Conservation (phyloP, 257 asterid genomes). For the Solanum pimpinellifolium region DNA sequence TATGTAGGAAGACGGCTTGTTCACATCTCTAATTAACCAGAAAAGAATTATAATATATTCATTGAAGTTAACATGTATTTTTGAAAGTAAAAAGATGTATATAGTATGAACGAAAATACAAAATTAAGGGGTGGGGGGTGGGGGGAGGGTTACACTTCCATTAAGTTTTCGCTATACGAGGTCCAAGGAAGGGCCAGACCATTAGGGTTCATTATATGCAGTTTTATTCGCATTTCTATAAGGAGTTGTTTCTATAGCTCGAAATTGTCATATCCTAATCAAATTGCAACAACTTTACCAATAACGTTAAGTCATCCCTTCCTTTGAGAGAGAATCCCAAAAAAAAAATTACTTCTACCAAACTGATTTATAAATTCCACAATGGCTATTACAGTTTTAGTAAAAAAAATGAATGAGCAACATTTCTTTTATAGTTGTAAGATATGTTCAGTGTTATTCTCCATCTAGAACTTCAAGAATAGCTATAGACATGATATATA, state of each 20-base stretch:
- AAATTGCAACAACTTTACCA: neutral
- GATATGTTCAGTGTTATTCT: neutral
- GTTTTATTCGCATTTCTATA: too few relatives aligned
- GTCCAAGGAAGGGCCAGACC: too few relatives aligned
- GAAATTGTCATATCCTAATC: neutral
- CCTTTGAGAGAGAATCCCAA: neutral
- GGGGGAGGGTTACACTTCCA: too few relatives aligned
- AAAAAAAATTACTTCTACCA: neutral
- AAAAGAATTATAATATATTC: neutral
- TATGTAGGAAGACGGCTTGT: neutral
- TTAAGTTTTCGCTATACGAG: too few relatives aligned
- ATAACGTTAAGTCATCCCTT: too few relatives aligned
- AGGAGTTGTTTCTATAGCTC: too few relatives aligned
- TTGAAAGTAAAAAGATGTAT: neutral
- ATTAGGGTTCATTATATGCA: too few relatives aligned
- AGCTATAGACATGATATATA: neutral
- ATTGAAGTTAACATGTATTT: neutral
- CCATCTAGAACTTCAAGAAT: neutral
- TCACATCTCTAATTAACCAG: constrained; percentile 1
- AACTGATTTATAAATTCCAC: neutral
- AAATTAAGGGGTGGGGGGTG: too few relatives aligned
- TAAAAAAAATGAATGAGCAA: neutral
- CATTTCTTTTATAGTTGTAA: neutral
- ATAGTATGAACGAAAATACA: neutral
- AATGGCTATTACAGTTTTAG: neutral